Conservation (phyloP, 2,329 filamentous ascomycete species). For the Trichoderma arundinaceum region DNA sequence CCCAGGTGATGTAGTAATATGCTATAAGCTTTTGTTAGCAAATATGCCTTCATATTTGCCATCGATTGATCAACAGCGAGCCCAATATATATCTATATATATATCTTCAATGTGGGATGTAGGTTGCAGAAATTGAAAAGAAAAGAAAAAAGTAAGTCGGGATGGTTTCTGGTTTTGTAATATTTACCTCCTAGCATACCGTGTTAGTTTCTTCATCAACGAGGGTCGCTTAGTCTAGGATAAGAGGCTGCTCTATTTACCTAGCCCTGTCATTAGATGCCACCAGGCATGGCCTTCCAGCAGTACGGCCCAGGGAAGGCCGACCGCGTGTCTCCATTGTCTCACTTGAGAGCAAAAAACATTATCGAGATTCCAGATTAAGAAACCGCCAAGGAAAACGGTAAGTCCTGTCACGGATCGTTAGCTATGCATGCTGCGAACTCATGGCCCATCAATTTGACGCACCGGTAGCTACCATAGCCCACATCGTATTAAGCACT, state of each 20-base stretch:
- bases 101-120: neutral
- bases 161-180: neutral
- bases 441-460: neutral
- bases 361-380: slow-evolving; percentile 81
- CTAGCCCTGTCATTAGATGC: slow-evolving; percentile 81
- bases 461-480: slow-evolving; percentile 65
- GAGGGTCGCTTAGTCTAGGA: neutral
- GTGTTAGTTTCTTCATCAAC: neutral
- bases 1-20: slow-evolving; percentile 85
- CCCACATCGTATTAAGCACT: slow-evolving; percentile 71
- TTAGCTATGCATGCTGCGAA: neutral
- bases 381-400: slow-evolving; percentile 76
- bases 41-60: slow-evolving; percentile 15
- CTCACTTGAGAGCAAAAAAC: slow-evolving; percentile 71
- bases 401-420: slow-evolving; percentile 47
- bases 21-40: slow-evolving; percentile 50
- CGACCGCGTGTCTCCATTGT: slow-evolving; percentile 68
- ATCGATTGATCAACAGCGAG: neutral
- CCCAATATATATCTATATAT: neutral
- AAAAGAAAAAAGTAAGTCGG: neutral
- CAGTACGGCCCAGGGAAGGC: slow-evolving; percentile 79
- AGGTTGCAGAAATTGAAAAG: neutral
- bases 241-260: slow-evolving; percentile 43
- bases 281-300: slow-evolving; percentile 65
- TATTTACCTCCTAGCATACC: slow-evolving; percentile 14